These are phyloP conservation scores for Alternaria solani DNA, from an alignment of 2,329 filamentous ascomycete genomes.

Conservation along the genomic window DNA sequence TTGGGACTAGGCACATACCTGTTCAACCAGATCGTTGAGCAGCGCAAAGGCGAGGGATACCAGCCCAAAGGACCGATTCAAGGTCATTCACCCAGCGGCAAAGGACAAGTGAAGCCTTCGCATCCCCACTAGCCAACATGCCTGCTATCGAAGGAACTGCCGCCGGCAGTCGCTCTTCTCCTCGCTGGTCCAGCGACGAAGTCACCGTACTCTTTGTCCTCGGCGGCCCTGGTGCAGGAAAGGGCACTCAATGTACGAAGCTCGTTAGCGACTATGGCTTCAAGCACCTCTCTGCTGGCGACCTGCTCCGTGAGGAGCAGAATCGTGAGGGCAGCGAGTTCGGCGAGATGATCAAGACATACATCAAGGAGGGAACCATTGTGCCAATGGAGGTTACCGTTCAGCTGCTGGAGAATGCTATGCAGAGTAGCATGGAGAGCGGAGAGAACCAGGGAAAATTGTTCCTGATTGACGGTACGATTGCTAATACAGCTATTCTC, in stretches of 20 bases:
- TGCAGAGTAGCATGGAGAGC: constrained; percentile 71
- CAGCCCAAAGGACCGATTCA: constrained; percentile 38
- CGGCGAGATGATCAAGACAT: constrained; percentile 88
- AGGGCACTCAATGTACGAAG: constrained; percentile 92
- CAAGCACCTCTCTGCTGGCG: constrained; percentile 90
- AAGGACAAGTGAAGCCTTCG: constrained; percentile 29
- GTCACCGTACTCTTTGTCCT: constrained; percentile 97
- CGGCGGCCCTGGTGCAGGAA: constrained; percentile 92
- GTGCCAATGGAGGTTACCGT: constrained; percentile 99
- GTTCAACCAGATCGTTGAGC: constrained; percentile 58
- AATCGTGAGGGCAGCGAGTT: constrained; percentile 85
- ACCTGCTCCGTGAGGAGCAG: constrained; percentile 93
- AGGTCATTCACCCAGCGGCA: constrained; percentile 43
- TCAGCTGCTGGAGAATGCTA: constrained; percentile 90
- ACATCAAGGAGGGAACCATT: constrained; percentile 94
- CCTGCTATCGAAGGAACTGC: constrained; percentile 52
- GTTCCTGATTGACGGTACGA: constrained; percentile 73
- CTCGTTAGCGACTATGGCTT: constrained; percentile 90
- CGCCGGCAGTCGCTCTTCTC: constrained; percentile 60
- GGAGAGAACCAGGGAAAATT: constrained; percentile 65
- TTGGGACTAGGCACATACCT: constrained; percentile 56
- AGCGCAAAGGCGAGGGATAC: constrained; percentile 51
- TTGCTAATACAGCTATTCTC: neutral
- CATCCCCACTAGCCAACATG: constrained; percentile 48
- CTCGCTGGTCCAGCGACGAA: constrained; percentile 76